Conservation (phyloP, 805 yeast species). For the Metschnikowia kofuensis region DNA sequence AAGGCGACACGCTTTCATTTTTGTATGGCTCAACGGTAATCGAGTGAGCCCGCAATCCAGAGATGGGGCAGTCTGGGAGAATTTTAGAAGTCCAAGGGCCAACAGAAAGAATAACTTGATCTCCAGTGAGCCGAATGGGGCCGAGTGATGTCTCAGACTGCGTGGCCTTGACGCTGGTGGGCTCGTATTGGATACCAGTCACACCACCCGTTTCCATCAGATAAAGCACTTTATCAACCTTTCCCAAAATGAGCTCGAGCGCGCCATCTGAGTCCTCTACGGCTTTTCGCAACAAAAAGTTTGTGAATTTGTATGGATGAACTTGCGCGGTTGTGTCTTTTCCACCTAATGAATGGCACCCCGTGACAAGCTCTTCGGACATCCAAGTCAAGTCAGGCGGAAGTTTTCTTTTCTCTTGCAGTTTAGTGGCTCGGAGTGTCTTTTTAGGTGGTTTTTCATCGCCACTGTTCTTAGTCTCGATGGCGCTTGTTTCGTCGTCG, state of each 20-base stretch:
- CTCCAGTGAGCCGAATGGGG: slow-evolving; percentile 54
- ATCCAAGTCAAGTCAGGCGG: slow-evolving; percentile 81
- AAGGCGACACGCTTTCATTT: slow-evolving; percentile 75
- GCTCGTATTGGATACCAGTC: slow-evolving; percentile 67
- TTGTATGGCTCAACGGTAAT: slow-evolving; percentile 82
- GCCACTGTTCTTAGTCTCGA: background rate
- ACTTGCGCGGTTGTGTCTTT: slow-evolving; percentile 92
- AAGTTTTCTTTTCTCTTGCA: slow-evolving; percentile 17
- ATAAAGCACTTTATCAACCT: slow-evolving; percentile 66
- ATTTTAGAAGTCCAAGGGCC: slow-evolving; percentile 98
- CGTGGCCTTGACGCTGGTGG: slow-evolving; percentile 31
- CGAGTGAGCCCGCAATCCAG: slow-evolving; percentile 92
- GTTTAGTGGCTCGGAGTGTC: slow-evolving; percentile 7
- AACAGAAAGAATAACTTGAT: slow-evolving; percentile 77
- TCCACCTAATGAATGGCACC: slow-evolving; percentile 80
- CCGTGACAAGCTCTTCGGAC: slow-evolving; percentile 55
- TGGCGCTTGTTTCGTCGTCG: background rate
- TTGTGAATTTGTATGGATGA: slow-evolving; percentile 93
- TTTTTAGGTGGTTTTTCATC: slow-evolving; percentile 35
- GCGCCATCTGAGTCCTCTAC: slow-evolving; percentile 64
- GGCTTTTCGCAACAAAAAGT: slow-evolving; percentile 73
- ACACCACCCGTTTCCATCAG: slow-evolving; percentile 65
- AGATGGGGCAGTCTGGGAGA: slow-evolving; percentile 89
- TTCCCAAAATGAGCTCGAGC: slow-evolving; percentile 82
- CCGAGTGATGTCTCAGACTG: slow-evolving; percentile 26